Evolutionary conservation across 2,329 filamentous ascomycete genomes (phyloP).

Genomic region (Verticillium nubilum): DNA sequence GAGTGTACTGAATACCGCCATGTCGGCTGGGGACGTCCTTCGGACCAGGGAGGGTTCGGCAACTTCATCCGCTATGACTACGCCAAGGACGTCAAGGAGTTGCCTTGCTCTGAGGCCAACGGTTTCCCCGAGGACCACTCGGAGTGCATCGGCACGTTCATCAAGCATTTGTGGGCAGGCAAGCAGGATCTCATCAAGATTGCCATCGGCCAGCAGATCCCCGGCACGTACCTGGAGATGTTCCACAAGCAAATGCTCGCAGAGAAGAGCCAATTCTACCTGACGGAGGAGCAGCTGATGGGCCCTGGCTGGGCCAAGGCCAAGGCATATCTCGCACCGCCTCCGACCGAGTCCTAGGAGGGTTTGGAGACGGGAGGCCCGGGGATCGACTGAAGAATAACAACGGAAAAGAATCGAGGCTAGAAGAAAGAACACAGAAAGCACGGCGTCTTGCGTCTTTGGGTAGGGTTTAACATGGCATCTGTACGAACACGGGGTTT

Average conservation of each 20-base stretch:
- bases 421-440: neutral
- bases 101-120: conserved; percentile 37
- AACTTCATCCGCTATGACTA: conserved; percentile 36
- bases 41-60: conserved; percentile 39
- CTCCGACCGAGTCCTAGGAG: neutral
- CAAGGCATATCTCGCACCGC: neutral
- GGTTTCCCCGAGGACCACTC: conserved; percentile 32
- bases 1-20: conserved; percentile 31
- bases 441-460: neutral
- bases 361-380: neutral
- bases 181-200: conserved; percentile 33
- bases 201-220: conserved; percentile 29
- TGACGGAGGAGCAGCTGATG: conserved; percentile 29
- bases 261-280: conserved; percentile 27
- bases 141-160: conserved; percentile 33
- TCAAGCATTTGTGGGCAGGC: conserved; percentile 37
- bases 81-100: conserved; percentile 30
- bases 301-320: conserved; percentile 6
- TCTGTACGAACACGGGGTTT: neutral
- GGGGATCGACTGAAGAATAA: neutral
- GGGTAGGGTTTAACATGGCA: neutral
- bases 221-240: conserved; percentile 26
- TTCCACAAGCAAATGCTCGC: conserved; percentile 29
- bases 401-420: neutral
- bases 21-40: conserved; percentile 29